Base-by-base conservation (phyloP, 805 yeast genomes). In the Metschnikowia chrysomelidarum region DNA sequence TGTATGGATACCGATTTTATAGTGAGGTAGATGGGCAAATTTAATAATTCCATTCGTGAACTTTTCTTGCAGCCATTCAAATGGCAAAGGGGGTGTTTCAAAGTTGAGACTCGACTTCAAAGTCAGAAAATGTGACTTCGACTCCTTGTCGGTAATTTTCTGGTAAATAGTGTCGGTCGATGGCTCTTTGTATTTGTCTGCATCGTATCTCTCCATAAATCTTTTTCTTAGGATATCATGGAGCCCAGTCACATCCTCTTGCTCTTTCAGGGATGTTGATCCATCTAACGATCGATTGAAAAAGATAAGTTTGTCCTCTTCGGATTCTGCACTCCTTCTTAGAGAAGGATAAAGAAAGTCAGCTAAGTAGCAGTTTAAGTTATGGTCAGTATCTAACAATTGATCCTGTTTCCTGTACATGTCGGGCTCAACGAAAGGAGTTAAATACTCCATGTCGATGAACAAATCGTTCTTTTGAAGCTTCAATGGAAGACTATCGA, bases 401-500 rank as follows among this genome's bases (percentile, higher is more conserved):
- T 71, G 72, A n/a, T 59, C 56, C 36, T 67, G 73, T 34, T 68
- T 67, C 25, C 73, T 47, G 43, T 50, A 57, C 5, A 40, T 25
- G 29, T 62, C 54, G 1, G 49, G 38, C 20, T 64, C 70, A 6
- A 32, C 31, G 10, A 76, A 44, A 0, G 80, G 78, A 5, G 86
- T 78, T 25, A 81, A 59, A 26, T 63, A 62, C 7, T 69, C 69
- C 47, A 84, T 64, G 48, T 84, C 88, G 21, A 59, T 56, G 9
- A 66, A 47, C 24, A 82, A 62, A 11, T 66, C 60, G 43, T 76
- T 72, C 32, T 63, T 60, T 8, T 62, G 61, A 11, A 81, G 55
- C 24, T 71, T 56, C n/a, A 80, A 62, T 0, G 86, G 85, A 1
- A 83, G 54, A n/a, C 60, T 49, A 43, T 75, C 80, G 8, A 72